Evolutionary conservation across 176 grass and related monocot genomes (phyloP).

Genomic region (Zea luxurians): DNA sequence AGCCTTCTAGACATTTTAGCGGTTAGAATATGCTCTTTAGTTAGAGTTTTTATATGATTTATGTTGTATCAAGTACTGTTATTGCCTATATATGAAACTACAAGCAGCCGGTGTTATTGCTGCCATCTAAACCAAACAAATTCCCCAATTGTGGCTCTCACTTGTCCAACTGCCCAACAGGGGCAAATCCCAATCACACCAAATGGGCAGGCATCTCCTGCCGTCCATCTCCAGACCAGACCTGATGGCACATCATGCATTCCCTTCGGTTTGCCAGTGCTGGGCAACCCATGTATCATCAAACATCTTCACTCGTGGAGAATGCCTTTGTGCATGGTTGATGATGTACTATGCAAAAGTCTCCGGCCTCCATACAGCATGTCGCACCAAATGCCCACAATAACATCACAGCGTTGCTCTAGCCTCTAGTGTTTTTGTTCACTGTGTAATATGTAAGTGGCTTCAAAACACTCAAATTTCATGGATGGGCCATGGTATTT

Average conservation of each 20-base stretch:
- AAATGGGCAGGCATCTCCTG: constrained; percentile 33
- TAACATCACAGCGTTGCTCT: not conserved
- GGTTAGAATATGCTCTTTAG: no score
- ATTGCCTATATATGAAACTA: no score
- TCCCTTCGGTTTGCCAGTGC: constrained; percentile 39
- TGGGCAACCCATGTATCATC: constrained; percentile 29
- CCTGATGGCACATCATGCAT: constrained; percentile 40
- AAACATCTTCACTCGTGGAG: constrained; percentile 21
- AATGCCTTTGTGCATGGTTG: constrained; percentile 33
- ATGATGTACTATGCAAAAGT: constrained; percentile 28
- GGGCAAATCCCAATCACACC: constrained; percentile 30
- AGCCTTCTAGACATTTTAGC: no score
- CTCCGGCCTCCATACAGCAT: constrained; percentile 13
- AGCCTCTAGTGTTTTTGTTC: constrained; percentile 7
- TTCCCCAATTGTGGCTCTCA: no score
- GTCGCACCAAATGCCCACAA: not conserved
- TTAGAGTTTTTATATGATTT: no score
- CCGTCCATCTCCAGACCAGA: constrained; percentile 45
- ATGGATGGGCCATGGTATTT: not conserved
- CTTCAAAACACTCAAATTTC: not conserved
- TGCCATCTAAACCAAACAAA: no score
- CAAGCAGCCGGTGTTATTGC: no score
- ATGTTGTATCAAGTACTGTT: no score
- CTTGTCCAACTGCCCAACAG: no score
- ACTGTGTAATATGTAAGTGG: not conserved